phyloP scores from a whole-genome alignment of 2,329 filamentous ascomycete species.

The Eurotiales sp. region DNA sequence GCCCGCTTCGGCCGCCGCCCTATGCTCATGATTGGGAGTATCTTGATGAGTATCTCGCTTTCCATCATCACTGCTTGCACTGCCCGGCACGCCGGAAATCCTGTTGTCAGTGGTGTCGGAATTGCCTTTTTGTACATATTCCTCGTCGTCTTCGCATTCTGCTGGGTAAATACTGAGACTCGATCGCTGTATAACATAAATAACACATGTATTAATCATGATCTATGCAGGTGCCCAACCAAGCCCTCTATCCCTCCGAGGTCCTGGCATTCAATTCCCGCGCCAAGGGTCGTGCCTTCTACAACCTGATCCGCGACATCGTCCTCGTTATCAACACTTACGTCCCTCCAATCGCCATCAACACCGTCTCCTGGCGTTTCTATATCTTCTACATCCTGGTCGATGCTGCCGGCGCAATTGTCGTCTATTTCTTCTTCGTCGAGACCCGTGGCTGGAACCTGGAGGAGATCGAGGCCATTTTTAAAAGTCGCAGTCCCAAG shows the following conservation, averaged over 20 bases:
- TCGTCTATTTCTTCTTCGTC: constrained; percentile 50
- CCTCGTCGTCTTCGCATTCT: no score
- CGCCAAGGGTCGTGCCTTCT: constrained; percentile 56
- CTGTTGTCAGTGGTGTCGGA: no score
- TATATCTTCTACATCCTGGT: constrained; percentile 50
- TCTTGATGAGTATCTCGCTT: no score
- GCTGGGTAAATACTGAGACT: no score
- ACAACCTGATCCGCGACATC: constrained; percentile 41
- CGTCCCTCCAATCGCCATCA: constrained; percentile 43
- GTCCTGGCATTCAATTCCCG: constrained; percentile 54
- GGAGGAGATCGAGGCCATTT: constrained; percentile 53
- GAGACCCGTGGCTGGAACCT: constrained; percentile 52
- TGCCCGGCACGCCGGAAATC: no score
- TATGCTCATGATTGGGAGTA: no score
- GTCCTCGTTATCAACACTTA: constrained; percentile 50
- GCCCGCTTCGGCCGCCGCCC: no score
- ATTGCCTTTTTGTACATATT: no score
- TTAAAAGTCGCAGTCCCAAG: constrained; percentile 26
- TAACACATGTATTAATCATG: no score
- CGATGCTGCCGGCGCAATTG: constrained; percentile 27
- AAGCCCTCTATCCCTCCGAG: constrained; percentile 53
- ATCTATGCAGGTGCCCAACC: no score
- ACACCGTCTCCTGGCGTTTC: constrained; percentile 52
- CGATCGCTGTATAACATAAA: no score
- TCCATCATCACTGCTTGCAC: no score